Evolutionary conservation across 495 filamentous ascomycete genomes (phyloP).

Genomic region (Talaromyces adpressus): DNA sequence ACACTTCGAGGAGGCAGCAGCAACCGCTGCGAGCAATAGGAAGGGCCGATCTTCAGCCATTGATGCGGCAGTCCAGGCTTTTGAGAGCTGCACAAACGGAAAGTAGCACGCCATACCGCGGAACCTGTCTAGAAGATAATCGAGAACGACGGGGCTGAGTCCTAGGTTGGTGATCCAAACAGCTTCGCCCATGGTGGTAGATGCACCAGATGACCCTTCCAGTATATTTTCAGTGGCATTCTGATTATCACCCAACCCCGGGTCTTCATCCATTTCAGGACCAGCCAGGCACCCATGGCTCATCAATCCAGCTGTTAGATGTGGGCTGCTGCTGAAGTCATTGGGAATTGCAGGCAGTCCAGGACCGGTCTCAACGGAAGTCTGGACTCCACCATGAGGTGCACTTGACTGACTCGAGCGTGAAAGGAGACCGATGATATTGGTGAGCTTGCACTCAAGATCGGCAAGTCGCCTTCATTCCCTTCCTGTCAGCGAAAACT

Average conservation of each 20-base stretch:
- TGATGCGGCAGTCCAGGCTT: conserved; percentile 5
- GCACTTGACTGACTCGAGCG: conserved; percentile 7
- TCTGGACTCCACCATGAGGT: conserved; percentile 1
- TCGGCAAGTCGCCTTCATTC: conserved; percentile 11
- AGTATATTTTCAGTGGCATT: background rate
- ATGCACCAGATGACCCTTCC: background rate
- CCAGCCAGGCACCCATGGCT: conserved; percentile 4
- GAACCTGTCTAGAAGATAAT: conserved; percentile 11
- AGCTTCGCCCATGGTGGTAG: background rate
- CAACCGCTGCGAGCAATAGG: conserved; percentile 15
- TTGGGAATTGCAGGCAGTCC: conserved; percentile 1
- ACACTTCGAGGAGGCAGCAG: conserved; percentile 12
- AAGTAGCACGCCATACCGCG: conserved; percentile 10
- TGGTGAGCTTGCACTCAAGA: conserved; percentile 13
- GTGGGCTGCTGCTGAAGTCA: background rate
- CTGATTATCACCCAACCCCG: background rate
- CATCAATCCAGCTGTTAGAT: conserved; percentile 8
- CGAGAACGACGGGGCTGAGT: conserved; percentile 10
- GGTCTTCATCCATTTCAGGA: background rate
- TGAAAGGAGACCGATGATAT: conserved; percentile 13
- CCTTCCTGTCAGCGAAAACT: conserved; percentile 7
- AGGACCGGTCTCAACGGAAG: background rate
- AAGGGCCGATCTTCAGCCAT: conserved; percentile 15
- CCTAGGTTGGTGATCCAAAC: conserved; percentile 10
- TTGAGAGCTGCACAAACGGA: conserved; percentile 11